Evolutionary conservation across 2,329 filamentous ascomycete species (phyloP).

Genomic region (Sporothrix globosa): DNA sequence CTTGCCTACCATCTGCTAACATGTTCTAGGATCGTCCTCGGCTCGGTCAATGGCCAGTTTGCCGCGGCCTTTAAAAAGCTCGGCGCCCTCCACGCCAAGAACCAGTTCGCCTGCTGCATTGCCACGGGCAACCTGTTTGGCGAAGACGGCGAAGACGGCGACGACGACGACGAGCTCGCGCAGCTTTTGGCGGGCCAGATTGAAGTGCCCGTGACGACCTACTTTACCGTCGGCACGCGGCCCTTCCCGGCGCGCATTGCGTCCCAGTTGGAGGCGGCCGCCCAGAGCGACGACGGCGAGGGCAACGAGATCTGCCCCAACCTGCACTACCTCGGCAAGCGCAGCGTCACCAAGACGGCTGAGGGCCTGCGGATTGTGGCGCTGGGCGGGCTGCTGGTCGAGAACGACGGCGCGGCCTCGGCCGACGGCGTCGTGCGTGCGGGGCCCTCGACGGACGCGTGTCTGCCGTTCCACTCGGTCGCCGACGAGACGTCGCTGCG

Average conservation of each 20-base stretch:
- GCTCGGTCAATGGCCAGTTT: constrained; percentile 79
- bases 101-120: constrained; percentile 83
- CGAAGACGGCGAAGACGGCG: constrained; percentile 51
- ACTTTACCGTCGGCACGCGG: constrained; percentile 80
- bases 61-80: constrained; percentile 78
- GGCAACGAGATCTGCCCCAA: constrained; percentile 75
- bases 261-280: constrained; percentile 67
- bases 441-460: constrained; percentile 70
- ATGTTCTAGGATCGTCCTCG: constrained; percentile 70
- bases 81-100: constrained; percentile 78
- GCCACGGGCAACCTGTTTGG: constrained; percentile 82
- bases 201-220: constrained; percentile 76
- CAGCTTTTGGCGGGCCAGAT: constrained; percentile 74
- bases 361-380: constrained; percentile 88
- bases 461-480: constrained; percentile 75
- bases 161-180: constrained; percentile 60
- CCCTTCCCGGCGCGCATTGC: constrained; percentile 72
- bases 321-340: constrained; percentile 84
- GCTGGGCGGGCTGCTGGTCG: constrained; percentile 74
- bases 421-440: constrained; percentile 40
- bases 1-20: neutral
- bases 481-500: constrained; percentile 75
- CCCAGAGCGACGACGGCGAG: constrained; percentile 26
- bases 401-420: constrained; percentile 43
- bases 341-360: constrained; percentile 83